Percentiles rank a stretch among this genome's conserved stretches.
These are phyloP conservation scores for Tricharina praecox DNA, from an alignment of 495 filamentous ascomycete genomes.

Conservation along the genomic window DNA sequence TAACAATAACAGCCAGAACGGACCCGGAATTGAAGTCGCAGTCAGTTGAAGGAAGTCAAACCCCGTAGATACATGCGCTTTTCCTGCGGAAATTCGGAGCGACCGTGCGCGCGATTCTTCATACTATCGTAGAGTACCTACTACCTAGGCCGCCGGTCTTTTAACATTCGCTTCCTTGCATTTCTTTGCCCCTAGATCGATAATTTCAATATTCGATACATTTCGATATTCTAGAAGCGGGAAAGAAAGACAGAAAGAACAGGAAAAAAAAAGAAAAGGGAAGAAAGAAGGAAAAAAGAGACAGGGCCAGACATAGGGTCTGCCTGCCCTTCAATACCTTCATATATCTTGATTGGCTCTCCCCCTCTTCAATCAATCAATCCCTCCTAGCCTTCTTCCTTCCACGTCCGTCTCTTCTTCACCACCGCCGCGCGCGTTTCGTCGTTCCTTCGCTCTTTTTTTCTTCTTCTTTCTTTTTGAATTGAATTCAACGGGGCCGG, in stretches of 20 bases:
- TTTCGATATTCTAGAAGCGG: conserved; percentile 12
- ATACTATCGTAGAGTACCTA: too few species aligned
- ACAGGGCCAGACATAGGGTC: too few species aligned
- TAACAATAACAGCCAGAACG: too few species aligned
- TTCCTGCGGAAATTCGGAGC: background rate
- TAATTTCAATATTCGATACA: too few species aligned
- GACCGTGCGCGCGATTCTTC: conserved; percentile 22
- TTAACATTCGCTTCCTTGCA: conserved; percentile 20
- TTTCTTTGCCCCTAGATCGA: conserved; percentile 23
- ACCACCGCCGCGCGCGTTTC: background rate
- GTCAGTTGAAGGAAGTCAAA: background rate
- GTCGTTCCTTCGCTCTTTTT: conserved; percentile 12
- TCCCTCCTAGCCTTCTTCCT: conserved; percentile 12
- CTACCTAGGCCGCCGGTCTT: conserved; percentile 22
- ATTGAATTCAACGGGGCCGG: conserved; percentile 12
- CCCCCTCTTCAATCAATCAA: conserved; percentile 15
- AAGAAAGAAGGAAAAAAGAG: too few species aligned
- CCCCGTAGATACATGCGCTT: background rate
- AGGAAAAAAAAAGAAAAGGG: too few species aligned
- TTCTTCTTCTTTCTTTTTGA: too few species aligned
- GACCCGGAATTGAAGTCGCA: too few species aligned
- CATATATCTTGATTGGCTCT: conserved; percentile 25
- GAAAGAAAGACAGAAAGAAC: background rate
- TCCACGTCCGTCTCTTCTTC: conserved; percentile 15
- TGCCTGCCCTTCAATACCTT: conserved; percentile 17